phyloP scores from a whole-genome alignment of 1,284 basidiomycete genomes.

The Leccinum solheimii region DNA sequence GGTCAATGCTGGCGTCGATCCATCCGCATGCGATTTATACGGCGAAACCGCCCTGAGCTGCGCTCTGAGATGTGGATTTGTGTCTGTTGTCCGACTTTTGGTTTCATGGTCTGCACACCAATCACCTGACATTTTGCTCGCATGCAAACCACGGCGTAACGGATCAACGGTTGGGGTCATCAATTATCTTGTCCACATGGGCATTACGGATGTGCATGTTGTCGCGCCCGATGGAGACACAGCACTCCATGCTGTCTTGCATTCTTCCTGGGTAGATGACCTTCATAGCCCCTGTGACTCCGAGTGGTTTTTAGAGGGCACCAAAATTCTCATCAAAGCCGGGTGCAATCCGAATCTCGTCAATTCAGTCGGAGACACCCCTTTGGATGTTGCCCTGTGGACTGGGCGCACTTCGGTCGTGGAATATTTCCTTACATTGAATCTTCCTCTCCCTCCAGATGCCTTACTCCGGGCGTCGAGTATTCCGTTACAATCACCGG shows the following conservation, averaged over 20 bases:
- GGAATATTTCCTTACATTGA: slow-evolving; percentile 1
- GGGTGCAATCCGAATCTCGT: background rate
- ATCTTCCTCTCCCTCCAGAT: background rate
- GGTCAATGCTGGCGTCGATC: background rate
- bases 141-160: background rate
- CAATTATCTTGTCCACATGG: background rate
- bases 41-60: background rate
- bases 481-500: background rate
- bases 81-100: background rate
- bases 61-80: background rate
- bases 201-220: background rate
- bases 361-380: slow-evolving; percentile 2
- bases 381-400: slow-evolving; percentile 1
- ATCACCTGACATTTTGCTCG: background rate
- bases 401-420: background rate
- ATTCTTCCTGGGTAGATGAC: background rate
- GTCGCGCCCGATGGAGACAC: slow-evolving; percentile 1
- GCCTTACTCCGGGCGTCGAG: slow-evolving; percentile 1
- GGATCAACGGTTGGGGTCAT: background rate
- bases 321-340: background rate
- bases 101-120: background rate
- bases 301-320: background rate
- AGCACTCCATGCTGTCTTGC: background rate
- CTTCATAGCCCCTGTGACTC: background rate
- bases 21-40: background rate